phyloP scores from a whole-genome alignment of 257 asterid genomes.

The Plantago elongata region DNA sequence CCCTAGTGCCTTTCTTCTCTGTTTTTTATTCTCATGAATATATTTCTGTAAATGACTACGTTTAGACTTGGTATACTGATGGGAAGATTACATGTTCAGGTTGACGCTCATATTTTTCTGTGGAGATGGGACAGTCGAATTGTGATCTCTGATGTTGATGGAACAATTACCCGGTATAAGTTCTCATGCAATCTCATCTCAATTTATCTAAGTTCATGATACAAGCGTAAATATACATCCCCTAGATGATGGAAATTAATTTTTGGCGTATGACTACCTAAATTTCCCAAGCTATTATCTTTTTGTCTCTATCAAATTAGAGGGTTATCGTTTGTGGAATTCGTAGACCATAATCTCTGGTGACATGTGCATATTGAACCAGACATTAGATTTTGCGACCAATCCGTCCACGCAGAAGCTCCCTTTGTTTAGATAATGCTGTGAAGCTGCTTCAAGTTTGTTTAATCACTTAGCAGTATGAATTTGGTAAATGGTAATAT shows the following conservation, averaged over 20 bases:
- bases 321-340: too few species aligned
- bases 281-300: neutral
- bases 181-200: constrained; percentile 10
- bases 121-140: constrained; percentile 87
- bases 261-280: neutral
- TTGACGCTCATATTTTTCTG: constrained; percentile 81
- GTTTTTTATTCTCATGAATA: neutral
- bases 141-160: constrained; percentile 98
- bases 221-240: neutral
- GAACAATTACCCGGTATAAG: constrained; percentile 84
- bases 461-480: too few species aligned
- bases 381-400: too few species aligned
- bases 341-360: too few species aligned
- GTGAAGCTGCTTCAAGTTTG: too few species aligned
- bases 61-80: constrained; percentile 20
- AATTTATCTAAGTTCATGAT: neutral
- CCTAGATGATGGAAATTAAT: neutral
- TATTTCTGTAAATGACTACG: constrained; percentile 3
- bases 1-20: neutral
- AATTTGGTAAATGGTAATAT: too few species aligned
- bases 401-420: too few species aligned
- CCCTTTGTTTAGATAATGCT: too few species aligned
- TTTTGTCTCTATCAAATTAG: neutral
- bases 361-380: too few species aligned
- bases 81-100: constrained; percentile 43